These are phyloP conservation scores for Pseudomonodictys pantanalensis DNA, from an alignment of 495 filamentous ascomycete species.

Conservation along the genomic window DNA sequence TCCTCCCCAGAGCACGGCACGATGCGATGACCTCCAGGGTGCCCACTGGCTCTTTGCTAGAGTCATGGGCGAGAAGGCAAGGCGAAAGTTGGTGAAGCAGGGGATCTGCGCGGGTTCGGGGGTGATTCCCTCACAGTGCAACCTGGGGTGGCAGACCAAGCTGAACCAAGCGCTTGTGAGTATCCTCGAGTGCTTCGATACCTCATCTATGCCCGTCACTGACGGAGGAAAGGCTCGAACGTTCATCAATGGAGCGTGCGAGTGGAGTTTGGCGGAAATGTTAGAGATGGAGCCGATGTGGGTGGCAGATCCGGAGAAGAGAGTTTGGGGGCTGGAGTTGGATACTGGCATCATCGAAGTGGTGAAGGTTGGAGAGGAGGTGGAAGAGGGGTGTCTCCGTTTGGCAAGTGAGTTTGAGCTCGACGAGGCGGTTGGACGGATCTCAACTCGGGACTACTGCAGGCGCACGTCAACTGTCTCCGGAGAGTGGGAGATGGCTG, in stretches of 20 bases:
- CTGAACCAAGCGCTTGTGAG: constrained; percentile 3
- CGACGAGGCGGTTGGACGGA: neutral
- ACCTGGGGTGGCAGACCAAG: neutral
- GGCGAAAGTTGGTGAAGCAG: neutral
- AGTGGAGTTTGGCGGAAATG: neutral
- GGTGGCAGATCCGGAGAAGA: neutral
- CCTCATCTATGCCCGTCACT: neutral
- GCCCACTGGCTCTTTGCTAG: constrained; percentile 1
- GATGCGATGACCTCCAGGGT: neutral
- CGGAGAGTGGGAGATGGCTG: constrained; percentile 11
- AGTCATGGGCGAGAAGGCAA: constrained; percentile 6
- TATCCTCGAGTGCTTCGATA: neutral
- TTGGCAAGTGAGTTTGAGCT: constrained; percentile 8
- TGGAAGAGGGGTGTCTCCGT: neutral
- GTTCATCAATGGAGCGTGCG: neutral
- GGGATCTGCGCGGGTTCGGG: neutral
- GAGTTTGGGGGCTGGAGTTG: constrained; percentile 12
- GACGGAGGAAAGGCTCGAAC: neutral
- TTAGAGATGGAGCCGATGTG: constrained; percentile 10
- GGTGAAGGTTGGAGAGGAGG: neutral
- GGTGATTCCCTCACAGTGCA: neutral
- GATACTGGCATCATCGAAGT: neutral
- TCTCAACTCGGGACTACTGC: neutral
- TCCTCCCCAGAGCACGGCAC: neutral
- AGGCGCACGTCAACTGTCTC: neutral